Conservation (phyloP, 2,329 filamentous ascomycete species). For the Nemania serpens region DNA sequence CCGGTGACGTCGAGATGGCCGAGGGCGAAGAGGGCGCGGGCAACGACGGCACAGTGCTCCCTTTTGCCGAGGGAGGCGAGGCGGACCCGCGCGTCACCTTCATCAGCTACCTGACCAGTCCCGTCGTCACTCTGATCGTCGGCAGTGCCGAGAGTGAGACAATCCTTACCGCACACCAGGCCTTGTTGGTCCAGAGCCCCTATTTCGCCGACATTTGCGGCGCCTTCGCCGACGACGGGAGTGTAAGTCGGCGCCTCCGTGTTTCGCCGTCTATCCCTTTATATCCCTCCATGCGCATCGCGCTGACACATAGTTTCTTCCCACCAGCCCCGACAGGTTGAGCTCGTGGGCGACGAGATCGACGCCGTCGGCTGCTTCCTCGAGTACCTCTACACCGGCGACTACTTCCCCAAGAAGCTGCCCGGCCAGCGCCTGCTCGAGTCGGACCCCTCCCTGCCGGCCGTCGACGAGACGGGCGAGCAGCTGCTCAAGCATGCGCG, state of each 20-base stretch:
- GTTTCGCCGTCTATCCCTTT: not conserved
- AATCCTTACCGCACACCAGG: conserved; percentile 78
- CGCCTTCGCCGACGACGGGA: conserved; percentile 63
- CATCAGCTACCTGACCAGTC: conserved; percentile 67
- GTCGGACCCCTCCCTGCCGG: conserved; percentile 65
- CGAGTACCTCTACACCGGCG: conserved; percentile 81
- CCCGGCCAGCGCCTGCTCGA: conserved; percentile 70
- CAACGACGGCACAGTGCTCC: conserved; percentile 40
- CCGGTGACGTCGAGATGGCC: conserved; percentile 41
- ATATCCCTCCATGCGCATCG: not conserved
- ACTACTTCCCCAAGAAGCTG: conserved; percentile 79
- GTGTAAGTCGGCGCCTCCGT: conserved; percentile 52
- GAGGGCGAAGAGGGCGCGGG: conserved; percentile 42
- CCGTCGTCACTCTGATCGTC: conserved; percentile 70
- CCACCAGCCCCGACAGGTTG: conserved; percentile 65
- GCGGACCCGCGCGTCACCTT: conserved; percentile 51
- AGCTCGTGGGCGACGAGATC: conserved; percentile 69
- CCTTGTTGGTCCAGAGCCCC: conserved; percentile 73
- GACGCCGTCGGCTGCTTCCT: conserved; percentile 79
- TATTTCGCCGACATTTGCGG: conserved; percentile 70
- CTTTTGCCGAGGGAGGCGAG: conserved; percentile 45
- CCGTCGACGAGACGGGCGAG: conserved; percentile 75
- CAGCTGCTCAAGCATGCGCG: conserved; percentile 88
- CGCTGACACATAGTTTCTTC: conserved; percentile 6
- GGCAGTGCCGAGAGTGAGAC: conserved; percentile 64